phyloP scores from a whole-genome alignment of 1,139 yeast species.

The Pichia sp. region DNA sequence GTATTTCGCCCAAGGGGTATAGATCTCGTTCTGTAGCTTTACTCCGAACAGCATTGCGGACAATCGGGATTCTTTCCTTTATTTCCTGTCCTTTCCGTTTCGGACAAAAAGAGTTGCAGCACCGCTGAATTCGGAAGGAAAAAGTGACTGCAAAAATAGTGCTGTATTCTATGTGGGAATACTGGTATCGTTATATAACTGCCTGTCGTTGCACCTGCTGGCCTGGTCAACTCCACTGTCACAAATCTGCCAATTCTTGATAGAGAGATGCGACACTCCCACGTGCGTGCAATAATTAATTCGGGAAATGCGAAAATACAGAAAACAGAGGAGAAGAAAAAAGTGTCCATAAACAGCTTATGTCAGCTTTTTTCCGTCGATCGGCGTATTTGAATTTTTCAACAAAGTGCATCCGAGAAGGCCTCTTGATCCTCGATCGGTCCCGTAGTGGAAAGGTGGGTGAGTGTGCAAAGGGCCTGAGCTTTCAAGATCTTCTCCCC shows the following conservation, averaged over 20 bases:
- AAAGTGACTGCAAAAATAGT: too few species aligned
- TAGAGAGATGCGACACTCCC: not conserved
- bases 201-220: not conserved
- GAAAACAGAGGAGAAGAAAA: not conserved
- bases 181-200: not conserved
- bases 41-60: slow-evolving; percentile 69
- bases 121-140: too few species aligned
- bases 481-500: too few species aligned
- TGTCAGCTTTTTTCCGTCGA: not conserved
- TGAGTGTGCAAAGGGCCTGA: too few species aligned
- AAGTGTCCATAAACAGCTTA: not conserved
- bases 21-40: slow-evolving; percentile 73
- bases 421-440: not conserved
- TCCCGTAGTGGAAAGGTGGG: too few species aligned
- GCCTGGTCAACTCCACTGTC: not conserved
- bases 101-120: too few species aligned
- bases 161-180: not conserved
- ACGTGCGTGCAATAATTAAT: not conserved
- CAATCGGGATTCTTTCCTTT: not conserved
- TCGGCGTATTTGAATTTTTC: not conserved
- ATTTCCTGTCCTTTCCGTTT: not conserved
- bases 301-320: not conserved
- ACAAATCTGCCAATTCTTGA: not conserved
- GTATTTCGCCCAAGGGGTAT: slow-evolving; percentile 83
- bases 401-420: not conserved